phyloP scores from a whole-genome alignment of 257 asterid genomes.

The Capsicum chinense region DNA sequence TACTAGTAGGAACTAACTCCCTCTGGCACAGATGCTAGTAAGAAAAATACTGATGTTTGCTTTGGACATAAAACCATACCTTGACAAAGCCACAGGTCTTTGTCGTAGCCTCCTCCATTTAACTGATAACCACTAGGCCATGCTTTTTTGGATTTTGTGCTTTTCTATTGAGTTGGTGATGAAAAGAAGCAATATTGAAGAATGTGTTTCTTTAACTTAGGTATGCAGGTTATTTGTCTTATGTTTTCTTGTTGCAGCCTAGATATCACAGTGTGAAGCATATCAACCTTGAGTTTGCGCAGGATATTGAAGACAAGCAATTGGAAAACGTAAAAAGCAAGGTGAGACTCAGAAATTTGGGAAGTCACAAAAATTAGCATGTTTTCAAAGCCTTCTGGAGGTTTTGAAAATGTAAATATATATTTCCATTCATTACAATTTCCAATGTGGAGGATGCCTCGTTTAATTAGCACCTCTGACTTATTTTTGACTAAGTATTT shows the following conservation, averaged over 20 bases:
- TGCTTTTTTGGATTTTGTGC: background rate
- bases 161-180: background rate
- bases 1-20: background rate
- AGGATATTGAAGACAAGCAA: slow-evolving; percentile 79
- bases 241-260: slow-evolving; percentile 55
- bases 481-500: background rate
- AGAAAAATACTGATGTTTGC: background rate
- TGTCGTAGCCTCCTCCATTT: background rate
- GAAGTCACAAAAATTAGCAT: background rate
- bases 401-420: too few relatives aligned
- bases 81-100: background rate
- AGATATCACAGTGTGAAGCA: slow-evolving; percentile 86
- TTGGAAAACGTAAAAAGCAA: slow-evolving; percentile 64
- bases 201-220: slow-evolving; percentile 22
- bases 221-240: background rate
- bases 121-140: slow-evolving; percentile 13
- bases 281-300: slow-evolving; percentile 88
- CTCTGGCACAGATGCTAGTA: background rate
- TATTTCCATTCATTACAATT: background rate
- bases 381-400: background rate
- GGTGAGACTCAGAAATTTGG: slow-evolving; percentile 44
- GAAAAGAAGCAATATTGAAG: background rate
- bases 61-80: background rate
- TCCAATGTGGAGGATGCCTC: slow-evolving; percentile 10
- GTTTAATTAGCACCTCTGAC: slow-evolving; percentile 4